These are phyloP conservation scores for Termitomyces sp. DNA, from an alignment of 768 basidiomycete species.

Conservation along the genomic window DNA sequence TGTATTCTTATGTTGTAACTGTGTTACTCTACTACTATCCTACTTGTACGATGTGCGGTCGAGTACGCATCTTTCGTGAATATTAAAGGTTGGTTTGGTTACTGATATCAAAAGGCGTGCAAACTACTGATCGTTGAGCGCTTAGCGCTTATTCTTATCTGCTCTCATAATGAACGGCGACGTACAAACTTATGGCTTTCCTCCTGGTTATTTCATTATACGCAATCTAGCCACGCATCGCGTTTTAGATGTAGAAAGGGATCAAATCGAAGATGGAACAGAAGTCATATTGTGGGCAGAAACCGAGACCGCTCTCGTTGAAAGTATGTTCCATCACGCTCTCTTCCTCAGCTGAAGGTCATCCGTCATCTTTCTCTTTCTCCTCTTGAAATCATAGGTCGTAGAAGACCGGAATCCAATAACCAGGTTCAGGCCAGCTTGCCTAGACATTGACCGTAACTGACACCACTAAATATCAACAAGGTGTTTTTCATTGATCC, in stretches of 20 bases:
- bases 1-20: background rate
- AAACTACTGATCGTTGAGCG: background rate
- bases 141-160: background rate
- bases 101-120: background rate
- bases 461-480: background rate
- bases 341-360: background rate
- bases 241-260: slow-evolving; percentile 51
- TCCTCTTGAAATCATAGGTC: slow-evolving; percentile 33
- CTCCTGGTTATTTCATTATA: slow-evolving; percentile 60
- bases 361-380: background rate
- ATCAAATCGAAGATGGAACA: slow-evolving; percentile 54
- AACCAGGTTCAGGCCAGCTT: slow-evolving; percentile 53
- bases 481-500: slow-evolving; percentile 85
- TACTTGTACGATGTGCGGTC: background rate
- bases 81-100: background rate
- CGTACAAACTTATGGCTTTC: slow-evolving; percentile 37
- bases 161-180: background rate
- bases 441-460: background rate
- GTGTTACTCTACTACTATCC: background rate
- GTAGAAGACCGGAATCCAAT: slow-evolving; percentile 62
- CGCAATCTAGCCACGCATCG: slow-evolving; percentile 49
- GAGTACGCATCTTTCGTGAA: background rate
- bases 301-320: slow-evolving; percentile 73
- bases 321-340: slow-evolving; percentile 45
- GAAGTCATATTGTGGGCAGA: slow-evolving; percentile 64